Percentiles rank a stretch among this genome's conserved stretches.
Evolutionary conservation across 2,329 filamentous ascomycete genomes (phyloP).

Genomic region (Ilyonectria destructans): DNA sequence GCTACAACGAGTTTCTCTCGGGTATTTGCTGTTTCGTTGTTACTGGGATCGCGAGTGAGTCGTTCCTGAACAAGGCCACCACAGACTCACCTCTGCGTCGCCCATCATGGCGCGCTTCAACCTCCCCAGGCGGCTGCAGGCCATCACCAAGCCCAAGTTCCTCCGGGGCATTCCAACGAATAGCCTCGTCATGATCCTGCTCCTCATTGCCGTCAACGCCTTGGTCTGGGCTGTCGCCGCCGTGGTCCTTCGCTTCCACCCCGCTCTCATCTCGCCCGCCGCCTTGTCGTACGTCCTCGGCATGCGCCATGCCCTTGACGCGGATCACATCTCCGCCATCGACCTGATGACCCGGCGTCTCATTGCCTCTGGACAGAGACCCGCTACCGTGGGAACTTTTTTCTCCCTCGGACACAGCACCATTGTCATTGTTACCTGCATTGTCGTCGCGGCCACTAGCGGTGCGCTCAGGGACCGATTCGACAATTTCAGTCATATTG

Average conservation of each 20-base stretch:
- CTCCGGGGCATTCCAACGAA: conserved; percentile 53
- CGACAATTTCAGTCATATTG: conserved; percentile 83
- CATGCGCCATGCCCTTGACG: conserved; percentile 94
- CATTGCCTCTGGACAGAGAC: conserved; percentile 86
- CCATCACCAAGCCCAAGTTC: conserved; percentile 49
- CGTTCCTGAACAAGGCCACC: conserved; percentile 11
- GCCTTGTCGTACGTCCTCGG: conserved; percentile 91
- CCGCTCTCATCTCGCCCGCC: conserved; percentile 82
- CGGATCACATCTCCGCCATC: conserved; percentile 91
- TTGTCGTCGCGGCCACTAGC: conserved; percentile 92
- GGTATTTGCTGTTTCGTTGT: background rate
- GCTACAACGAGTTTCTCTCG: background rate
- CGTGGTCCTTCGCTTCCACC: conserved; percentile 68
- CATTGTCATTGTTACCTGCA: conserved; percentile 90
- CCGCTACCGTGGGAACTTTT: conserved; percentile 93
- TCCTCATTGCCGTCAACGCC: conserved; percentile 68
- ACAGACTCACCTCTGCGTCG: background rate
- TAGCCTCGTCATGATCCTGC: conserved; percentile 65
- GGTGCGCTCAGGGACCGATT: conserved; percentile 88
- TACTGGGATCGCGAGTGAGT: background rate
- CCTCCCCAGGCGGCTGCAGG: conserved; percentile 26
- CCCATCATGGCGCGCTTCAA: conserved; percentile 43
- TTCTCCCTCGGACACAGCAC: conserved; percentile 96
- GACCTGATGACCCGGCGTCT: conserved; percentile 95
- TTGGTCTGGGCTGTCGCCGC: conserved; percentile 70